phyloP scores from a whole-genome alignment of 805 yeast species.

The Kodamaea sagamina region DNA sequence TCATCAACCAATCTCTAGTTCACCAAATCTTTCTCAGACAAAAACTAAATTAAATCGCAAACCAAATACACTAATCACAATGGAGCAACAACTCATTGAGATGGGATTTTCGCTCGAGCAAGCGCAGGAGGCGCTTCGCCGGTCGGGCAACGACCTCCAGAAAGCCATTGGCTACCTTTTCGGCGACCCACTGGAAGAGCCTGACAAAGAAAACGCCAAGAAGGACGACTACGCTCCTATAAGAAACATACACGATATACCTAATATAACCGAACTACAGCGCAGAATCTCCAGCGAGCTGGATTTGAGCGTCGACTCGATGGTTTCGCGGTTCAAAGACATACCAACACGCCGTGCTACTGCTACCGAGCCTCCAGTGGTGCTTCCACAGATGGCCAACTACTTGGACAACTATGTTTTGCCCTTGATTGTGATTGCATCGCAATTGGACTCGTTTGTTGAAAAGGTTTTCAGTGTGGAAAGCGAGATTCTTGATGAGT shows the following conservation, averaged over 20 bases:
- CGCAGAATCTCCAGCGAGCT: slow-evolving; percentile 5
- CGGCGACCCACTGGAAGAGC: slow-evolving; percentile 23
- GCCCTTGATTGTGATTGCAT: slow-evolving; percentile 31
- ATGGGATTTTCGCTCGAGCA: slow-evolving; percentile 45
- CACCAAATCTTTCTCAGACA: no score
- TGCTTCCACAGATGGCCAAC: slow-evolving; percentile 18
- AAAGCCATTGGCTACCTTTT: slow-evolving; percentile 40
- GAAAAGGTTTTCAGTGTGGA: slow-evolving; percentile 14
- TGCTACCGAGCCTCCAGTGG: slow-evolving; percentile 19
- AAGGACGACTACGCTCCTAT: slow-evolving; percentile 26
- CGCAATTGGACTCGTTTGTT: slow-evolving; percentile 26
- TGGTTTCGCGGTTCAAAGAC: not conserved
- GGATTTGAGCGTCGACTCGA: not conserved
- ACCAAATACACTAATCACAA: slow-evolving; percentile 1
- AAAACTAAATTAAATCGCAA: not conserved
- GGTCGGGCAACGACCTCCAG: slow-evolving; percentile 31
- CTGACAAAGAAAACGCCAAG: not conserved
- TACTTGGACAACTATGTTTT: slow-evolving; percentile 29
- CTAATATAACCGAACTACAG: slow-evolving; percentile 21
- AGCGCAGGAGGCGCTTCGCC: slow-evolving; percentile 39
- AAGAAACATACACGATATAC: slow-evolving; percentile 34
- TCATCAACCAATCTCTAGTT: no score
- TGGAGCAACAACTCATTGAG: slow-evolving; percentile 23
- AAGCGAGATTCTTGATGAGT: slow-evolving; percentile 1
- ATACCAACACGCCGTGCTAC: slow-evolving; percentile 1